A percentile compares a stretch with the other conserved stretches of the same genome.
Conservation (phyloP, 805 yeast species). For the Yarrowia sp. region DNA sequence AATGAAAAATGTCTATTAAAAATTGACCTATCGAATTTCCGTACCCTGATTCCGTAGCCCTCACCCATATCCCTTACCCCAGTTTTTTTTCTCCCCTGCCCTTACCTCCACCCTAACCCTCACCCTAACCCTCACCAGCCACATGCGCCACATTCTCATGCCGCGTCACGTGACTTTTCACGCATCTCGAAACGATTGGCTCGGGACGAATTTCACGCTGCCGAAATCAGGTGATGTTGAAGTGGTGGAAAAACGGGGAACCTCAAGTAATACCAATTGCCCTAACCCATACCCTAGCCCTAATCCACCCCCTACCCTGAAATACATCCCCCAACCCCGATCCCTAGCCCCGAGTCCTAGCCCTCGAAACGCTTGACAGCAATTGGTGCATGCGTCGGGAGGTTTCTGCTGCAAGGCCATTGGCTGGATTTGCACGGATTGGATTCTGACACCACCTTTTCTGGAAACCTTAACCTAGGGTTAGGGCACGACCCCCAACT, state of each 20-base stretch:
- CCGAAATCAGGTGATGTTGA: too few species aligned
- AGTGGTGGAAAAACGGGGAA: too few species aligned
- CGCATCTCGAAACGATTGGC: constrained; percentile 11
- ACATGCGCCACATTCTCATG: constrained; percentile 1
- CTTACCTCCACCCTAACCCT: too few species aligned
- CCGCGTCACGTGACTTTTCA: constrained; percentile 23
- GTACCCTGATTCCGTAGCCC: too few species aligned
- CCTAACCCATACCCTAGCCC: too few species aligned
- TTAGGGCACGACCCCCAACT: not conserved
- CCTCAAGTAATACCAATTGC: too few species aligned
- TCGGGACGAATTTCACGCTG: not conserved
- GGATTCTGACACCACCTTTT: constrained; percentile 38
- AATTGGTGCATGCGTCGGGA: constrained; percentile 30
- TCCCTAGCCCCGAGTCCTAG: too few species aligned
- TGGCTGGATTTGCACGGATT: constrained; percentile 30
- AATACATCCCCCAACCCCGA: too few species aligned
- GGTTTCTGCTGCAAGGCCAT: constrained; percentile 22
- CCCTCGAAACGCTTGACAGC: constrained; percentile 19
- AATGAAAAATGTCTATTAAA: too few species aligned
- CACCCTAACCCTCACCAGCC: not conserved
- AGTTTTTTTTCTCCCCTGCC: too few species aligned
- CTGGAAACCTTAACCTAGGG: not conserved
- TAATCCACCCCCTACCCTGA: not conserved
- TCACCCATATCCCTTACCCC: too few species aligned
- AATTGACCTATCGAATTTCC: too few species aligned